Base-by-base conservation (phyloP, 805 yeast genomes). In the Pichia gijzeniarum region DNA sequence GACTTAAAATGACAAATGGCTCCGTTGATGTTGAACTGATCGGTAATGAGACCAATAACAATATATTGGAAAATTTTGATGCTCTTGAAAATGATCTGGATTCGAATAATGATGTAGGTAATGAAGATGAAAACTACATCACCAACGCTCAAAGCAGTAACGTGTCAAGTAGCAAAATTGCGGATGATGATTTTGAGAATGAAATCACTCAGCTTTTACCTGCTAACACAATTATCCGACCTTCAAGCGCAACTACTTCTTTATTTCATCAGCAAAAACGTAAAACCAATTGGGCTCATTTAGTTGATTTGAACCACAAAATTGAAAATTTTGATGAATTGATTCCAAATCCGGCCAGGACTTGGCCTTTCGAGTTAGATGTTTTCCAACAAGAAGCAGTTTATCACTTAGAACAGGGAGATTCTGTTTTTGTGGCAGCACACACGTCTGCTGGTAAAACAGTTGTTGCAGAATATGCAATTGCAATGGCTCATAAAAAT, bases 401-500 rank as follows among this genome's bases (percentile, higher is more conserved):
- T 0, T 93, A 85, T 59, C 98, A 90, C 64, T 70, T 93, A 49
- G 99, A 93, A 59, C 96, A 89, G 63, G 98, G 98, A 33, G 99
- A 93, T 59, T 91, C 98, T 7, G 99, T 93, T 3, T 93, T 93
- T 65, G 96, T 93, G 3, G 98, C 98, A 3, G 99, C 99, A 0
- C 99, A 91, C 63, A 91, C 99, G 0, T 91, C 98, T 3, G 99
- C 99, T 0, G 99, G 99, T 66, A 91, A 91, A 60, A 91, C 99
- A 0, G 99, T 91, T 3, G 96, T 93, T 21, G 99, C 99, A 0
- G 99, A 91, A 61, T 91, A 91, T 61, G 98, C 98, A 3, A 93
- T 91, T 63, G 96, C 98, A 3, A 83, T 91, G 95, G 95, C 98
- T 1, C 77, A 82, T 49, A 73, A 95, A 60, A 91, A 93, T 61